Conservation (phyloP, 768 basidiomycete genomes). For the Coprinopsis marcescibilis region DNA sequence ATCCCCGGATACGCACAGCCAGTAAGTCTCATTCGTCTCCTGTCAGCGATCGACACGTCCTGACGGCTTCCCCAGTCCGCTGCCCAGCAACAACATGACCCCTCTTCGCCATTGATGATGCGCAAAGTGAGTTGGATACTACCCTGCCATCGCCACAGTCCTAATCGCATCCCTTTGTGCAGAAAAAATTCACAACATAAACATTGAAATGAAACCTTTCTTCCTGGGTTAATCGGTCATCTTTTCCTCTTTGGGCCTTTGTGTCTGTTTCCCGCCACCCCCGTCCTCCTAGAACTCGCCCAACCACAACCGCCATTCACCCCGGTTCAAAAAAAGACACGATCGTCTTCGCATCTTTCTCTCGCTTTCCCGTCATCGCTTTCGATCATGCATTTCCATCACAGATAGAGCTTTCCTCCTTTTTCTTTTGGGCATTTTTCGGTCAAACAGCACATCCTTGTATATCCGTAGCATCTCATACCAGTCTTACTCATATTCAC, state of each 20-base stretch:
- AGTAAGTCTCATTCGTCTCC: slow-evolving; percentile 24
- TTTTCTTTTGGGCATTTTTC: slow-evolving; percentile 12
- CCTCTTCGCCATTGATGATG: slow-evolving; percentile 51
- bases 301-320: background rate
- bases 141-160: background rate
- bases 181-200: slow-evolving; percentile 13
- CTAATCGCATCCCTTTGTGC: background rate
- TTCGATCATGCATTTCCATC: background rate
- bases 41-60: slow-evolving; percentile 10
- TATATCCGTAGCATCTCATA: slow-evolving; percentile 4
- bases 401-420: background rate
- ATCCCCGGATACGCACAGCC: slow-evolving; percentile 28
- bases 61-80: slow-evolving; percentile 24
- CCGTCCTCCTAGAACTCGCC: background rate
- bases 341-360: background rate
- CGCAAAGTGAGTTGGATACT: slow-evolving; percentile 29
- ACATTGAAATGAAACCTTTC: slow-evolving; percentile 2
- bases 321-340: background rate
- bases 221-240: background rate
- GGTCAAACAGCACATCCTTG: slow-evolving; percentile 1
- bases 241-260: background rate
- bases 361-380: background rate
- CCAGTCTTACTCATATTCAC: slow-evolving; percentile 6
- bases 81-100: slow-evolving; percentile 31
- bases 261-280: background rate